phyloP scores from a whole-genome alignment of 805 yeast species.

The Ogataea wickerhamii region DNA sequence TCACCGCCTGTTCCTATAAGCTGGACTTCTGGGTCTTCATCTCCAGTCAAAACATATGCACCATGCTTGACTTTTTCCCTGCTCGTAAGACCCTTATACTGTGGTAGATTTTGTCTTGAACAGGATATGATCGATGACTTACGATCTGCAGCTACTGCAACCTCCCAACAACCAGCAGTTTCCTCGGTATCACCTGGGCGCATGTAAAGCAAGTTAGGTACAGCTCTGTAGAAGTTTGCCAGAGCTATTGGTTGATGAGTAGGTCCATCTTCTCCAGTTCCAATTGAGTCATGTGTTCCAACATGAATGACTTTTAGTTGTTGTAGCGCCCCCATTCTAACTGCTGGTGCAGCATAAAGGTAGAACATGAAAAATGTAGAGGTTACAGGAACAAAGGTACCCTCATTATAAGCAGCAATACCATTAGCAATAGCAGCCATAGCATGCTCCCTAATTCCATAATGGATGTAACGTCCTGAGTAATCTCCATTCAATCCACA shows the following conservation, averaged over 20 bases:
- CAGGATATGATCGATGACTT: slow-evolving; percentile 74
- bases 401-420: slow-evolving; percentile 90
- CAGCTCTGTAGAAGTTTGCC: slow-evolving; percentile 74
- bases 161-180: slow-evolving; percentile 73
- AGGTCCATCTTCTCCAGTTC: slow-evolving; percentile 92
- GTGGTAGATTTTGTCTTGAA: slow-evolving; percentile 85
- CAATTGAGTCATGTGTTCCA: slow-evolving; percentile 87
- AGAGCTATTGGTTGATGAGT: slow-evolving; percentile 90
- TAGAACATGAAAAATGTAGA: slow-evolving; percentile 77
- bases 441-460: slow-evolving; percentile 98
- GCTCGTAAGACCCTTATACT: slow-evolving; percentile 78
- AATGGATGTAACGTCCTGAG: slow-evolving; percentile 90
- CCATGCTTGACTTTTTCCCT: slow-evolving; percentile 89
- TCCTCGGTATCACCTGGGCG: slow-evolving; percentile 93
- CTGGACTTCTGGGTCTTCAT: slow-evolving; percentile 52
- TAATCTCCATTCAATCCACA: slow-evolving; percentile 68
- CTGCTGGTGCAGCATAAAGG: slow-evolving; percentile 81
- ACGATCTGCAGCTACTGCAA: slow-evolving; percentile 53
- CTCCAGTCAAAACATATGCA: slow-evolving; percentile 74
- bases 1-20: slow-evolving; percentile 94
- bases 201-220: slow-evolving; percentile 79
- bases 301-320: slow-evolving; percentile 82
- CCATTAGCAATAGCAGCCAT: slow-evolving; percentile 99
- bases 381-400: slow-evolving; percentile 60
- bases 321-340: slow-evolving; percentile 77